Evolutionary conservation across 768 basidiomycete genomes (phyloP).

Genomic region (Mycena leptocephala): DNA sequence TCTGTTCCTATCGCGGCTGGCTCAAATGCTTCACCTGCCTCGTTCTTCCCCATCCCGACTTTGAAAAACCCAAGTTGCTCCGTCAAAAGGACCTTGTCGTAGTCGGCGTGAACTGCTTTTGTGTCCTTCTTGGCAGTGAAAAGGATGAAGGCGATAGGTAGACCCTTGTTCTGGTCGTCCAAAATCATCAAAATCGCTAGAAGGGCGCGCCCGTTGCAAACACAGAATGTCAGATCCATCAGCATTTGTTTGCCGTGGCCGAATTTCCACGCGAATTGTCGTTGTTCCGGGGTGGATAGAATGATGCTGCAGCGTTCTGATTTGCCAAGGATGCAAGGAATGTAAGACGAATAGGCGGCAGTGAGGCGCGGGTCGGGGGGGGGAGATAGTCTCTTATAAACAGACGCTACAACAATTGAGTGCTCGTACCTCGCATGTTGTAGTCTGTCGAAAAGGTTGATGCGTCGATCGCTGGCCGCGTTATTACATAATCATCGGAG

Average conservation of each 20-base stretch:
- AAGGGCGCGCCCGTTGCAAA: not conserved
- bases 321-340: slow-evolving; percentile 28
- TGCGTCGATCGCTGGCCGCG: no score
- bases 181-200: not conserved
- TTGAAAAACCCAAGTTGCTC: not conserved
- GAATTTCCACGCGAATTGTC: not conserved
- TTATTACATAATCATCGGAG: no score
- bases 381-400: no score
- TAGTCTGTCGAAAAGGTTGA: no score
- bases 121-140: slow-evolving; percentile 11
- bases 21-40: slow-evolving; percentile 32
- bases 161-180: slow-evolving; percentile 18
- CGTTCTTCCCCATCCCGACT: not conserved
- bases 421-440: no score
- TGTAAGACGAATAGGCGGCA: slow-evolving; percentile 41
- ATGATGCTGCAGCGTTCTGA: slow-evolving; percentile 39
- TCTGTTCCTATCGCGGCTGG: slow-evolving; percentile 44
- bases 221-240: slow-evolving; percentile 10
- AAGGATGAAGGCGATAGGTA: slow-evolving; percentile 14
- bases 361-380: slow-evolving; percentile 39
- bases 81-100: not conserved
- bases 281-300: slow-evolving; percentile 30
- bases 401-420: no score
- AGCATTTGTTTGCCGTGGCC: not conserved
- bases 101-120: slow-evolving; percentile 24